Percentiles rank a stretch among this genome's conserved stretches.
phyloP scores from a whole-genome alignment of 331 rosid species.

The Phaseolus coccineus region DNA sequence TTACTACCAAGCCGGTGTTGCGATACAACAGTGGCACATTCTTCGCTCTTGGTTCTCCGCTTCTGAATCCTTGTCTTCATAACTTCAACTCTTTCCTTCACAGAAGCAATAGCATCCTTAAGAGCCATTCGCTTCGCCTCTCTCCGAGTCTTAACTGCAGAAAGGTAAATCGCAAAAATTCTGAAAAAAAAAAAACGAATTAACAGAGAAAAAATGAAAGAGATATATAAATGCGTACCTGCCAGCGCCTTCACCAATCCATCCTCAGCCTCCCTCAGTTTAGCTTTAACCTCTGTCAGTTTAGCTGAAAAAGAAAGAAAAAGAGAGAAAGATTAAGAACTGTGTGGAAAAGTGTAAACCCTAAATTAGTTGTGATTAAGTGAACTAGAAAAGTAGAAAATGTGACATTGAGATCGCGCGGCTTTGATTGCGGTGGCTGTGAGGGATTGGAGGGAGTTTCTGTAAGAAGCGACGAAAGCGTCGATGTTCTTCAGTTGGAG shows the following conservation, averaged over 20 bases:
- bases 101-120: conserved; percentile 61
- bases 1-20: conserved; percentile 70
- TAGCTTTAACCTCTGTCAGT: conserved; percentile 54
- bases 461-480: conserved; percentile 41
- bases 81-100: conserved; percentile 56
- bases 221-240: conserved; percentile 46
- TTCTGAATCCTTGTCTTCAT: conserved; percentile 53
- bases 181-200: not conserved
- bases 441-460: conserved; percentile 49
- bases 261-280: conserved; percentile 71
- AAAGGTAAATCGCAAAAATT: not conserved
- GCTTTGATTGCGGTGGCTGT: conserved; percentile 47
- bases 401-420: conserved; percentile 55
- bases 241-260: conserved; percentile 71
- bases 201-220: not conserved
- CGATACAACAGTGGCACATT: conserved; percentile 56
- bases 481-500: conserved; percentile 50
- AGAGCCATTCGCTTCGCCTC: conserved; percentile 75
- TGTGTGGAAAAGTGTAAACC: not conserved
- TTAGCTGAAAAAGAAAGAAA: conserved; percentile 51
- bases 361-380: not conserved
- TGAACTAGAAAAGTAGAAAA: too few species aligned
- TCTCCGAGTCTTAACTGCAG: conserved; percentile 69
- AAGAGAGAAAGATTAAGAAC: not conserved
- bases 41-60: conserved; percentile 55